Base-by-base conservation (phyloP, 345 rosid genomes). In the Eucalyptus camaldulensis region DNA sequence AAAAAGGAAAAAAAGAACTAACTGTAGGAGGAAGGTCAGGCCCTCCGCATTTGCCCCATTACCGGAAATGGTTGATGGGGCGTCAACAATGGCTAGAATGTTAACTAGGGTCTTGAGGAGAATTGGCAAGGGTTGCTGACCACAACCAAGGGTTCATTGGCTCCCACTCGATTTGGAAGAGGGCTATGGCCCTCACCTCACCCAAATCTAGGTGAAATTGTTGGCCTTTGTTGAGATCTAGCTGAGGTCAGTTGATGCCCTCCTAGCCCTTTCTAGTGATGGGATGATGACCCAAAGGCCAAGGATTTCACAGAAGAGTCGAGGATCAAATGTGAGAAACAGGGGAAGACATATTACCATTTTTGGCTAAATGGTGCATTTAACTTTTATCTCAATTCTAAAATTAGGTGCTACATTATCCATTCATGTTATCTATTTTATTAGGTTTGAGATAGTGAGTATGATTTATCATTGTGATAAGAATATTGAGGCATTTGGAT, bases 101-200 rank as follows among this genome's bases (percentile, higher is more conserved):
- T 22, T 56, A 10, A 24, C 6, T 2, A 10, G 62, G 62, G 62
- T 56, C 12, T 56, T 1, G 13, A 50, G 29, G 29, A 56, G 62
- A 24, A 22, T 56, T 22, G 62, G 62, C 6, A 3, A 56, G 62
- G 67, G 14, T 25, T 12, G n/a, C 0, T 12, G 4, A 60, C 67
- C 15, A 11, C 29, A 56, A 22, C 6, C 13, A 5, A 49, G 17
- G 51, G 16, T 49, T 49, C 0, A 0, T 0, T 49, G 6, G 51
- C 51, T 49, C 51, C 16, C 51, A 27, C 29, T 11, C 25, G 29
- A 24, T 58, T 22, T 24, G 65, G 29, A 11, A 8, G 65, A 58
- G 65, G 51, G 51, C 51, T 3, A 49, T 5, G 51, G 1, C 51
- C 17, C 51, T 49, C 51, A 14, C 16, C 51, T 13, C 51, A 13